These are phyloP conservation scores for Sordariomycetes sp. DNA, from an alignment of 2,329 filamentous ascomycete genomes.

Conservation along the genomic window DNA sequence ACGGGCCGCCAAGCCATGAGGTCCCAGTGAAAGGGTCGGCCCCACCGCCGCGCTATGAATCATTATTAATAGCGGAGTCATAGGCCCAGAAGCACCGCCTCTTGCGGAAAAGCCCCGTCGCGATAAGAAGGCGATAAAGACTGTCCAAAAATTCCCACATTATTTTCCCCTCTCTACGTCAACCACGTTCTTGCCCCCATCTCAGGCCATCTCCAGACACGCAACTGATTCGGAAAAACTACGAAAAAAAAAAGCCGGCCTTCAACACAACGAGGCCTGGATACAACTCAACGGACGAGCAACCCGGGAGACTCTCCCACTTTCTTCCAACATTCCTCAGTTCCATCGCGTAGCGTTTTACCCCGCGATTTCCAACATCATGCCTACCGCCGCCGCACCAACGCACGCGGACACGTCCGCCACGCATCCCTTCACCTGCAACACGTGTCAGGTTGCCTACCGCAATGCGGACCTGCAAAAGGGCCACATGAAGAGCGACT, in stretches of 20 bases:
- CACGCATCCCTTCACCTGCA: conserved; percentile 90
- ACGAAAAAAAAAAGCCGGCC: not conserved
- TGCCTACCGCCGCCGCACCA: conserved; percentile 11
- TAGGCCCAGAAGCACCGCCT: not conserved
- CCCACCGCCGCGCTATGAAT: not conserved
- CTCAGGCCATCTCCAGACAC: not conserved
- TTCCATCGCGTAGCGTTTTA: not conserved
- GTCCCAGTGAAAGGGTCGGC: not conserved
- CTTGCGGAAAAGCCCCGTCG: not conserved
- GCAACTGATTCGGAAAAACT: not conserved
- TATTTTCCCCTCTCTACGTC: not conserved
- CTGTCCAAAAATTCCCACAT: not conserved
- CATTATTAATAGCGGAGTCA: not conserved
- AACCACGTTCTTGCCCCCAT: not conserved
- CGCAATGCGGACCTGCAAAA: conserved; percentile 86
- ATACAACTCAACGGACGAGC: too few species aligned
- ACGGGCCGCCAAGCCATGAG: not conserved
- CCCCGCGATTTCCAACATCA: not conserved
- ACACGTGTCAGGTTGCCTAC: conserved; percentile 95
- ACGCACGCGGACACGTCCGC: conserved; percentile 21
- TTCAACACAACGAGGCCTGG: too few species aligned
- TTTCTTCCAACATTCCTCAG: not conserved
- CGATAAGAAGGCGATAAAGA: not conserved
- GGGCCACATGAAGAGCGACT: conserved; percentile 95
- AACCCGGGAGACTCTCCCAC: not conserved